A percentile compares a stretch with the other conserved stretches of the same genome.
phyloP scores from a whole-genome alignment of 2,329 filamentous ascomycete species.

The Parafenestella ontariensis region DNA sequence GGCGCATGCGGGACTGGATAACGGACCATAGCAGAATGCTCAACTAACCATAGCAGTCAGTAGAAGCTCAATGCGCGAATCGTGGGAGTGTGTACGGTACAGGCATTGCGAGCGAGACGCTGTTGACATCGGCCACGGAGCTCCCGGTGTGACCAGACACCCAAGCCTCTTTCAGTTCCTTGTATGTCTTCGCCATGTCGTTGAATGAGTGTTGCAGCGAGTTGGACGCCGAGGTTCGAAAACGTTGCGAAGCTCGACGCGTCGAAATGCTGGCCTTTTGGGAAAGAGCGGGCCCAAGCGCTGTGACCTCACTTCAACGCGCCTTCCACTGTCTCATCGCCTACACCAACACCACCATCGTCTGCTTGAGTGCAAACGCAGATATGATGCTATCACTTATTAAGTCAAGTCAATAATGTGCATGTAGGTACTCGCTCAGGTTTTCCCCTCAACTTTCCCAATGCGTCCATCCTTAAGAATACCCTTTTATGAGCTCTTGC shows the following conservation, averaged over 20 bases:
- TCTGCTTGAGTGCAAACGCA: background rate
- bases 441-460: no score
- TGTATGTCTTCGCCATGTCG: constrained; percentile 68
- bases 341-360: background rate
- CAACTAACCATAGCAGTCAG: constrained; percentile 62
- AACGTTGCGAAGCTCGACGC: constrained; percentile 17
- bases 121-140: constrained; percentile 82
- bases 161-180: constrained; percentile 91
- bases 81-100: constrained; percentile 59
- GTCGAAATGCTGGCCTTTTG: constrained; percentile 26
- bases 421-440: no score
- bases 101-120: constrained; percentile 82
- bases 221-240: constrained; percentile 18
- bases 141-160: constrained; percentile 91
- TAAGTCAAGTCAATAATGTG: no score
- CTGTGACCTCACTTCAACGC: constrained; percentile 5
- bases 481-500: no score
- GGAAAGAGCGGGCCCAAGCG: constrained; percentile 7
- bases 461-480: no score
- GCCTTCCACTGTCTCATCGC: background rate
- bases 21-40: constrained; percentile 87
- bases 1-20: constrained; percentile 80
- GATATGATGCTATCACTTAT: background rate
- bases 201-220: constrained; percentile 11
- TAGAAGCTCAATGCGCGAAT: constrained; percentile 11